These are phyloP conservation scores for Sclerotinia nivalis DNA, from an alignment of 2,329 filamentous ascomycete species.

Conservation along the genomic window DNA sequence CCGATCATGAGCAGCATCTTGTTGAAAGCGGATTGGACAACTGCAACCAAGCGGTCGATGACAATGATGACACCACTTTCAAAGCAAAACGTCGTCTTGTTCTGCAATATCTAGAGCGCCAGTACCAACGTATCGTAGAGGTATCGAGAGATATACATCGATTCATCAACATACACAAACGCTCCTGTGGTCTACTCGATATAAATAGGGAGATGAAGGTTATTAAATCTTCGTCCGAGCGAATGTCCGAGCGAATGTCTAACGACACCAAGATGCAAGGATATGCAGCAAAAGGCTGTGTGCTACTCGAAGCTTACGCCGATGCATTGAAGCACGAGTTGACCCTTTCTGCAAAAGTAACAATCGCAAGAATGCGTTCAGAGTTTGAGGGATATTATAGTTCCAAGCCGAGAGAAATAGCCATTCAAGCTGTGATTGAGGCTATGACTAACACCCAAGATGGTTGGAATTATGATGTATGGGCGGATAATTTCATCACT, in stretches of 20 bases:
- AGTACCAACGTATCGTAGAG: not conserved
- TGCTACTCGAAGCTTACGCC: not conserved
- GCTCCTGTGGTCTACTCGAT: not conserved
- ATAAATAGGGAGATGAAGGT: not conserved
- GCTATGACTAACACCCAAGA: not conserved
- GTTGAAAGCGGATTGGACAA: not conserved
- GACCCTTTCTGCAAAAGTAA: not conserved
- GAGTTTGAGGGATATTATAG: not conserved
- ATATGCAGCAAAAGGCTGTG: not conserved
- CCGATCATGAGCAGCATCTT: rapidly evolving
- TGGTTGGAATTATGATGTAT: not conserved
- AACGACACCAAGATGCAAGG: not conserved
- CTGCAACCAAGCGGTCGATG: not conserved
- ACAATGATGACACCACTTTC: not conserved
- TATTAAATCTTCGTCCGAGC: too few species aligned
- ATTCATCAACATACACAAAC: not conserved
- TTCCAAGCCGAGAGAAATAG: not conserved
- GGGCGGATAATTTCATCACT: not conserved
- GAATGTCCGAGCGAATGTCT: not conserved
- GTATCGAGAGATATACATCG: not conserved
- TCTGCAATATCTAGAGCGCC: not conserved
- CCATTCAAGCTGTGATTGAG: not conserved
- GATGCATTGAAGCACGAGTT: not conserved
- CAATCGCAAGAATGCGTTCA: not conserved
- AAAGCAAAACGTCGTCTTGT: not conserved